Conservation (phyloP, 805 yeast species). For the Zygoascus biomembranicola region DNA sequence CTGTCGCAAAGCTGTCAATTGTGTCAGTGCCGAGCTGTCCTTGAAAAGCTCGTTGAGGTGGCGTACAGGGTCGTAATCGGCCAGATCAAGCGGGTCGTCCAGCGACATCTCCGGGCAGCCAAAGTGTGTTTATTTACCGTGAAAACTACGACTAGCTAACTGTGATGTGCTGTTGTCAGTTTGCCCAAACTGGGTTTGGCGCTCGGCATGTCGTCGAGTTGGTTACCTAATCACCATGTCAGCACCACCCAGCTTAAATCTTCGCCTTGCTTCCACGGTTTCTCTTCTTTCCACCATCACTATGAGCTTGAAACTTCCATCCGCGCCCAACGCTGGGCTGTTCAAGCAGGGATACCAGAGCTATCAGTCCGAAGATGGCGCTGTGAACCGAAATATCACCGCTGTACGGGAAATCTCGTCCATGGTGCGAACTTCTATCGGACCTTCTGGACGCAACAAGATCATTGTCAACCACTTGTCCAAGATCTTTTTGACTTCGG, state of each 20-base stretch:
- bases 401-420: constrained; percentile 91
- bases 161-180: too few relatives aligned
- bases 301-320: constrained; percentile 88
- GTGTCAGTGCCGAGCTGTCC: constrained; percentile 41
- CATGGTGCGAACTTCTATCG: constrained; percentile 90
- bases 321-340: constrained; percentile 86
- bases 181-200: too few relatives aligned
- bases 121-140: too few relatives aligned
- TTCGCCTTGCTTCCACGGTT: constrained; percentile 1
- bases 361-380: constrained; percentile 86
- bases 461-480: constrained; percentile 85
- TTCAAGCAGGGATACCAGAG: constrained; percentile 94
- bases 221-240: neutral
- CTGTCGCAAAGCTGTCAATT: constrained; percentile 42
- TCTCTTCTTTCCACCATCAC: neutral
- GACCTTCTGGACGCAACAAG: constrained; percentile 96
- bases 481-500: constrained; percentile 83
- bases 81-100: constrained; percentile 25
- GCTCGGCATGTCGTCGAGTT: neutral
- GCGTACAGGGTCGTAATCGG: constrained; percentile 43
- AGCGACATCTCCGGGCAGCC: neutral
- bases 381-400: constrained; percentile 81
- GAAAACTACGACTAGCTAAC: neutral
- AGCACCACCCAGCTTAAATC: neutral
- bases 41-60: constrained; percentile 47